Base-by-base conservation (phyloP, 352 stramenopile genomes). In the Globisporangium splendens region DNA sequence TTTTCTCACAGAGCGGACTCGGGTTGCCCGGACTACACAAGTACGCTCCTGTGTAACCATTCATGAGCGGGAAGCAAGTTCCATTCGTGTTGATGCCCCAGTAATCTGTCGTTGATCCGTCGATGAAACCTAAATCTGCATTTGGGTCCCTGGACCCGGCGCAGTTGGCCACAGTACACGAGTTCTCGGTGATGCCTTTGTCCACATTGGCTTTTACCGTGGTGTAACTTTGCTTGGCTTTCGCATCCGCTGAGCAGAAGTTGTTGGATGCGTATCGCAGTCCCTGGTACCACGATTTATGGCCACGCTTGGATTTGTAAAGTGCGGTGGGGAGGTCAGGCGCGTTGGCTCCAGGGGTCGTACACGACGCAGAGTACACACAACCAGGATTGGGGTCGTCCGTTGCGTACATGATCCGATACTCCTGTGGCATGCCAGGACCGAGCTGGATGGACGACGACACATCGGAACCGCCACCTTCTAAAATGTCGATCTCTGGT, bases 401-500 rank as follows among this genome's bases (percentile, higher is more conserved):
- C 1, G 56, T 59, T 3, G 28, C 35, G 24, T 31, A 31, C 31
- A 85, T 63, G 8, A 72, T 44, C 7, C 79, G 79, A 20, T 75
- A 87, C 11, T 87, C 63, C 10, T 70, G 56, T 2, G 81, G 82
- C 69, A 87, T 87, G 2, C 83, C 86, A 0, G 83, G 83, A 0
- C 59, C 70, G 50, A 97, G 75, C 66, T 98, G 93, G 4, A 97
- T 73, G 42, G 91, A 97, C 42, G 87, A 89, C 28, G 88, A 97
- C 62, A 97, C 81, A 4, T 77, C 68, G 7, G 65, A 66, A 12
- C 86, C 74, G 15, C 72, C 66, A 65, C 88, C 82, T 95, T 96
- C 93, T 8, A 98, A 69, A 13, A 98, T 75, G 65, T 98, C 92
- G 66, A 98, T 98, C 66, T 97, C 90, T 4, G 88, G 89, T 46